Evolutionary conservation across 306 rosid species (phyloP), one percentile per base, ranked within the genome.

Genomic region (Rosa lucieae): DNA sequence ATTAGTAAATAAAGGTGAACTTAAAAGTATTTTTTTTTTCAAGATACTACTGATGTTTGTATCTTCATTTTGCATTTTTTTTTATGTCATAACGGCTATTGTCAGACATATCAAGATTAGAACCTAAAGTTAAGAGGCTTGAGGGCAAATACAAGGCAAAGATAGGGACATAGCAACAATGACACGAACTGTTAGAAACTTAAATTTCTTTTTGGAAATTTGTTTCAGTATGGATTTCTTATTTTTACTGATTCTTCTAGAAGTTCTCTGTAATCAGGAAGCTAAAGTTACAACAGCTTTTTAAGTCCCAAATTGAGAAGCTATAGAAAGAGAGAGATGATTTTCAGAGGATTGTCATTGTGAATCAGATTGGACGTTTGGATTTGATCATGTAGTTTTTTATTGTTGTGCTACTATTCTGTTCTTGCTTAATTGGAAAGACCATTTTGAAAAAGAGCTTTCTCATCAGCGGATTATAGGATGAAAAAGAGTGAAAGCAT

Each of bases 121-220:
- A 94, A 80, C 90, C 99, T 67, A 94, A 94, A 79, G 97, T 91
- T 63, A 97, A 94, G 92, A 88, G 97, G 85, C 90, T 92, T 67
- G 99, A 94, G 26, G 26, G 26, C 26, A 23, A 92, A 12, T 94
- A 68, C 99, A 92, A 86, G 88, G 83, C 72, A 94, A 94, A 84
- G 99, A 92, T 58, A 89, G 97, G 89, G 97, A 94, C 90, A 92
- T 94, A 80, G 97, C 98, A n/a, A 91, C 97, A 8, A 91, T 94
- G 68, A 91, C 97, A 37, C 86, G 97, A 88, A 92, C 93, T 69
- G 98, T 94, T 72, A 80, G 69, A 72, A 61, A 21, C 32, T 78
- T 79, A 2, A 6, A 53, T 53, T 53, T 18, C 21, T 73, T 52
- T 79, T 79, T 42, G 37, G 40, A 10, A 49, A 20, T 20, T 17